Percentiles rank a stretch among this genome's conserved stretches.
phyloP scores from a whole-genome alignment of 305 asterid species.

The Solanum hybrid region DNA sequence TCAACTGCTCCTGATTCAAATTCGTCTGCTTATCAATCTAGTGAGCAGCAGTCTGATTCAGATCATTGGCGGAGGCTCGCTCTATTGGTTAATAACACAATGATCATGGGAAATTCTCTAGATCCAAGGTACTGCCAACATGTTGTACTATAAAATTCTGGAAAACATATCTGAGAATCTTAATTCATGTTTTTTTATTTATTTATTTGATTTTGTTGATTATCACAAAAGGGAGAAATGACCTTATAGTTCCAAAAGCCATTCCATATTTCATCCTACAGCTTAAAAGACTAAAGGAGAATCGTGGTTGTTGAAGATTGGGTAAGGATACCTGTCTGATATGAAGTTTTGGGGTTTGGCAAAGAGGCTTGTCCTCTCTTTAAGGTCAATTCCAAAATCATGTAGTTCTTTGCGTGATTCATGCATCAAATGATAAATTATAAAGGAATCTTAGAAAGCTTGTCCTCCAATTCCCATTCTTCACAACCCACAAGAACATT shows the following conservation, averaged over 20 bases:
- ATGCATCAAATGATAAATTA: not conserved
- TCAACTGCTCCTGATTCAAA: conserved; percentile 42
- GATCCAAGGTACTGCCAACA: conserved; percentile 47
- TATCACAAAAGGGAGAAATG: not conserved
- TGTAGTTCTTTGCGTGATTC: not conserved
- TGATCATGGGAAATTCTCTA: conserved; percentile 56
- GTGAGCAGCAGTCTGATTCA: conserved; percentile 20
- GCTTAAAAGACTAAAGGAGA: conserved; percentile 6
- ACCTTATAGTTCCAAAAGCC: not conserved
- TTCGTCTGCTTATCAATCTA: conserved; percentile 20
- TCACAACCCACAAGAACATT: too few relatives aligned
- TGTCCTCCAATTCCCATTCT: too few relatives aligned
- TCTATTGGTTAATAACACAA: conserved; percentile 49
- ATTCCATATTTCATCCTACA: not conserved
- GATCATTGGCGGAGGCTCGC: conserved; percentile 67
- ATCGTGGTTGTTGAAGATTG: not conserved
- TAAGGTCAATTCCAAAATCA: not conserved
- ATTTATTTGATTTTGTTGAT: not conserved
- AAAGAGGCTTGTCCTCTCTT: not conserved
- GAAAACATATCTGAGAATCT: not conserved
- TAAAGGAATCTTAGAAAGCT: too few relatives aligned
- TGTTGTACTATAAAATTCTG: not conserved
- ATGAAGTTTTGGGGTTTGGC: not conserved
- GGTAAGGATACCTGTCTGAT: not conserved
- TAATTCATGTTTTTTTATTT: not conserved